Evolutionary conservation across 2,329 filamentous ascomycete genomes (phyloP), one percentile per base, ranked within the genome.

Genomic region (Graphium sp.): DNA sequence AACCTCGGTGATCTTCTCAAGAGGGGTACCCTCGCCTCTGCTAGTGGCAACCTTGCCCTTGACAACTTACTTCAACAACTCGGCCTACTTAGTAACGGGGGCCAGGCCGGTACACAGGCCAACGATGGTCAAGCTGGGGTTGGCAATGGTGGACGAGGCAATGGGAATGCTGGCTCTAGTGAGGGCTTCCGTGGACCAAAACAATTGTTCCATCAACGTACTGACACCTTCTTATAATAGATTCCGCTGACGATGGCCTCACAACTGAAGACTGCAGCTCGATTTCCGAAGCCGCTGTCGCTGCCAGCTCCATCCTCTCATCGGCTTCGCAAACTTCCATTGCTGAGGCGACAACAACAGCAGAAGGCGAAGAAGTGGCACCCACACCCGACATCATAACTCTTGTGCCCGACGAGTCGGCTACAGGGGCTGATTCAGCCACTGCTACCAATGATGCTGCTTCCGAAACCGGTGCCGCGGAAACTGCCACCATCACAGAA

Each of bases 1-100:
- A 27, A 26, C 16, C 25, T 27, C 16, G 25, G 25, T 18, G 16
- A 27, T 18, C 25, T 27, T n/a, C 25, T 27, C 14, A 27, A 27
- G 17, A 13, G 25, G 4, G 25, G 25, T 18, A 27, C 18, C 16
- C 25, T 27, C 16, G 15, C 13, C 7, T 18, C 13, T 27, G 7
- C 16, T 13, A 18, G 17, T 18, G 14, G 14, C 10, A 16, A 13
- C 11, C 14, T 18, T n/a, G 16, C 17, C 15, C 17, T 10, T 18
- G 25, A 18, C 11, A 27, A 27, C 11, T 18, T 27, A 4, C 17
- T 16, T 18, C n/a, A 27, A 9, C 25, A 19, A n/a, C 25, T 27
- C 6, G 17, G 25, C 7, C 18, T 17, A 26, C 24, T 26, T 14
- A 16, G 7, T 17, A 26, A 16, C 14, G 18, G 18, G 7, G 14